Percentiles rank a stretch among this genome's conserved stretches.
Evolutionary conservation across 805 yeast genomes (phyloP).

Genomic region (Citeromyces matritensis): DNA sequence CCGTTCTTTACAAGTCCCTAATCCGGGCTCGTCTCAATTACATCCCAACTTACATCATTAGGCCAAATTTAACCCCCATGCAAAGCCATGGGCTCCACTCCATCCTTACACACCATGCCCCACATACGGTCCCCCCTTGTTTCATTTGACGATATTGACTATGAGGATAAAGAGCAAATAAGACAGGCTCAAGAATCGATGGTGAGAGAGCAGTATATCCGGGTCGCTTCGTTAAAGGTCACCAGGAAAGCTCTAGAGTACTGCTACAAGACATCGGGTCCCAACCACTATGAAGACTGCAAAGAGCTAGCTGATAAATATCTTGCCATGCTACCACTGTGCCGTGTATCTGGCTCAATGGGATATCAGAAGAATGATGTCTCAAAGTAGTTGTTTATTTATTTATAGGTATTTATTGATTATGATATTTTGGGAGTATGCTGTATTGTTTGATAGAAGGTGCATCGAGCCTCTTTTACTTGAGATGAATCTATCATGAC

Average conservation of each 20-base stretch:
- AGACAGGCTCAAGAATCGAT: constrained; percentile 64
- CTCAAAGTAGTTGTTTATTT: constrained; percentile 29
- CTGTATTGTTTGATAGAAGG: no score
- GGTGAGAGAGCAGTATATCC: constrained; percentile 69
- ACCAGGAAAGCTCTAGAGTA: constrained; percentile 63
- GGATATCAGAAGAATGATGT: constrained; percentile 90
- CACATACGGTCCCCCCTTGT: constrained; percentile 40
- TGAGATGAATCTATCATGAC: no score
- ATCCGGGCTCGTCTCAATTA: no score
- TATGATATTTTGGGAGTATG: no score
- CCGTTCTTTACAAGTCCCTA: no score
- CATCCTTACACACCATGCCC: constrained; percentile 1
- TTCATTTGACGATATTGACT: constrained; percentile 74
- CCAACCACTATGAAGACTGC: constrained; percentile 67
- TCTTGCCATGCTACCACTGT: constrained; percentile 59
- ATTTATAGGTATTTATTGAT: no score
- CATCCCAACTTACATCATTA: no score
- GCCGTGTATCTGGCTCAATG: constrained; percentile 56
- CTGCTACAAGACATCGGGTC: constrained; percentile 47
- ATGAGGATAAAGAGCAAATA: constrained; percentile 46
- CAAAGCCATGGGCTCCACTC: background rate
- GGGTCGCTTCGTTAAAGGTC: constrained; percentile 49
- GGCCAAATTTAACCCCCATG: no score
- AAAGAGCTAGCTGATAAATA: constrained; percentile 65
- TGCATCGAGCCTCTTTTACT: no score